A percentile compares a stretch with the other conserved stretches of the same genome.
Evolutionary conservation across 768 basidiomycete genomes (phyloP).

Genomic region (Leucosporidium creatinivorum): DNA sequence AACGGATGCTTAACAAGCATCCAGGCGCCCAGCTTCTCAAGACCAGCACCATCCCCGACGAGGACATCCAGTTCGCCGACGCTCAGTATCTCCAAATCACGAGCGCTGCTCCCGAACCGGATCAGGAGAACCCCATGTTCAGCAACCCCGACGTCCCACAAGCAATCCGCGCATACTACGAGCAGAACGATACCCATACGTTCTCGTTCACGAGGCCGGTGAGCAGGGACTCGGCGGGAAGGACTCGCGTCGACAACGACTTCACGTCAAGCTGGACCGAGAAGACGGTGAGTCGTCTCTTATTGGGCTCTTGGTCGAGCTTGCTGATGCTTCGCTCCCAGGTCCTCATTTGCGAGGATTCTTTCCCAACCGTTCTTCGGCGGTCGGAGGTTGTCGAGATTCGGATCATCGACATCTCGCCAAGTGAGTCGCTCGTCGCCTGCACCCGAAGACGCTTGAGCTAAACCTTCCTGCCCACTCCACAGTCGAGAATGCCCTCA

Average conservation of each 20-base stretch:
- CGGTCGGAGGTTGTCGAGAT: conserved; percentile 74
- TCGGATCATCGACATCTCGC: conserved; percentile 69
- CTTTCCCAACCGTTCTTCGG: conserved; percentile 82
- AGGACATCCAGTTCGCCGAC: conserved; percentile 67
- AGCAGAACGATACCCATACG: conserved; percentile 73
- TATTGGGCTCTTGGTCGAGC: not conserved
- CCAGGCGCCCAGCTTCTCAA: conserved; percentile 62
- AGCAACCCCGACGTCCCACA: conserved; percentile 25
- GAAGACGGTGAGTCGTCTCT: conserved; percentile 52
- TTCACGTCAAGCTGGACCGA: conserved; percentile 58
- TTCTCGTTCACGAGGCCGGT: conserved; percentile 72
- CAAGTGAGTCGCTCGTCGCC: conserved; percentile 39
- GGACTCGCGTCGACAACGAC: conserved; percentile 42
- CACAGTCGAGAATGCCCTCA: conserved; percentile 63
- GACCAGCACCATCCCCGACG: conserved; percentile 63
- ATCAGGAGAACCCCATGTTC: conserved; percentile 65
- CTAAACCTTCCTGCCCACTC: too few relatives aligned
- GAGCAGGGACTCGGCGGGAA: conserved; percentile 48
- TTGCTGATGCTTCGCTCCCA: conserved; percentile 45
- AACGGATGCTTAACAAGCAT: conserved; percentile 49
- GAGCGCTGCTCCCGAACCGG: conserved; percentile 74
- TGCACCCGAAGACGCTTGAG: too few relatives aligned
- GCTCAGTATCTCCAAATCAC: conserved; percentile 86
- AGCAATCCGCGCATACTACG: conserved; percentile 62
- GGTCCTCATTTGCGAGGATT: conserved; percentile 64